A percentile compares a stretch with the other conserved stretches of the same genome.
Conservation (phyloP, 768 basidiomycete species). For the Psilocybe azurescens region DNA sequence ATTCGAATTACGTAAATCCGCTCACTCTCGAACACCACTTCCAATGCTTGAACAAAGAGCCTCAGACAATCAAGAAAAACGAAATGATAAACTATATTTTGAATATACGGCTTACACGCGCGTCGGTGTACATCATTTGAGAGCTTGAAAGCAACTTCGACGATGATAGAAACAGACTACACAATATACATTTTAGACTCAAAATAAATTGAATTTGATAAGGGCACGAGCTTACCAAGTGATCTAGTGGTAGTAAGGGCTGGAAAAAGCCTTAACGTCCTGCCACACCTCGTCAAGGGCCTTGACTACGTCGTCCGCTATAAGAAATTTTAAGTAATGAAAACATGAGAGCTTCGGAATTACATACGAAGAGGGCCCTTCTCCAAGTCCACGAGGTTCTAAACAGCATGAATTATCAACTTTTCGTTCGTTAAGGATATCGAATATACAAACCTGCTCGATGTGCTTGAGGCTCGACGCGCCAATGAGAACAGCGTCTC, state of each 20-base stretch:
- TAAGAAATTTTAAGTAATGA: not conserved
- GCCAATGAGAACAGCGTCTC: constrained; percentile 63
- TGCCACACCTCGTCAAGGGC: constrained; percentile 58
- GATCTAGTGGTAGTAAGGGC: constrained; percentile 38
- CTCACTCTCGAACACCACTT: too few species aligned
- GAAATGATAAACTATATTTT: too few species aligned
- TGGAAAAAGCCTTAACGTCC: constrained; percentile 43
- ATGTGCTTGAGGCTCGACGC: constrained; percentile 63
- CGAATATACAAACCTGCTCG: constrained; percentile 41
- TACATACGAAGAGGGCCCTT: constrained; percentile 59
- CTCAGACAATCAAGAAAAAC: too few species aligned
- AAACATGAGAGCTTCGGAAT: not conserved
- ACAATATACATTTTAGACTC: too few species aligned
- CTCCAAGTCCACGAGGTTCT: constrained; percentile 58
- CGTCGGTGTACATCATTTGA: too few species aligned
- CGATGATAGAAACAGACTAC: too few species aligned
- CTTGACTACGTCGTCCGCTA: constrained; percentile 55
- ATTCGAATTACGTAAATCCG: too few species aligned
- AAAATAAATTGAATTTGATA: too few species aligned
- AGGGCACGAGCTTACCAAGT: too few species aligned
- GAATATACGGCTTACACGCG: too few species aligned
- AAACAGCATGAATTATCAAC: not conserved
- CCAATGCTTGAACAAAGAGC: too few species aligned
- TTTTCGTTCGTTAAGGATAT: not conserved
- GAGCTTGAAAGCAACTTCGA: too few species aligned